Percentiles rank a stretch among this genome's conserved stretches.
These are phyloP conservation scores for Hypsizygus ulmarius DNA, from an alignment of 1,284 basidiomycete species.

Conservation along the genomic window DNA sequence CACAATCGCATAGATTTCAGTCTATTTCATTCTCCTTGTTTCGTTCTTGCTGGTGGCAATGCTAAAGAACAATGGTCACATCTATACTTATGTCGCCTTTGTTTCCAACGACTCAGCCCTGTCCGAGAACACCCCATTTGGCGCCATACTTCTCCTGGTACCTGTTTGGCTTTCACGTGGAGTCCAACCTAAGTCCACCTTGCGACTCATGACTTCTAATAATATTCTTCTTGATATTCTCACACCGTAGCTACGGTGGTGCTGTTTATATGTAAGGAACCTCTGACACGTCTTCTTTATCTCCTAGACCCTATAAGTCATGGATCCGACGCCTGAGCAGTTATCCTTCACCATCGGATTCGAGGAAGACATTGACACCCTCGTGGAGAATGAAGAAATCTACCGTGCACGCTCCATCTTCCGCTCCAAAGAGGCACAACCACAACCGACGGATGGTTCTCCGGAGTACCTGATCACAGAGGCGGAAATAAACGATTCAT, in stretches of 20 bases:
- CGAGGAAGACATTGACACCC: conserved; percentile 15
- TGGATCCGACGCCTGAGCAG: conserved; percentile 6
- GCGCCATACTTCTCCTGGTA: too few relatives aligned
- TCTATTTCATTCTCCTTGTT: too few relatives aligned
- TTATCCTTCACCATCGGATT: conserved; percentile 17
- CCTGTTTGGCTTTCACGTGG: too few relatives aligned
- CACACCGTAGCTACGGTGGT: not conserved
- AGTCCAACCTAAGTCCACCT: too few relatives aligned
- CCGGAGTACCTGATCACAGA: conserved; percentile 20
- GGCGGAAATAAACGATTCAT: conserved; percentile 21
- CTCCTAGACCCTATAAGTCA: not conserved
- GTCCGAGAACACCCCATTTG: too few relatives aligned
- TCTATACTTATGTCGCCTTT: not conserved
- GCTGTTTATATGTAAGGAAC: not conserved
- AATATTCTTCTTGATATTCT: not conserved
- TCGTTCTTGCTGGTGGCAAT: not conserved
- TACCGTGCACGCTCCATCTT: conserved; percentile 14
- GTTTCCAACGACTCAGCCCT: too few relatives aligned
- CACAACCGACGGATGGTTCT: not conserved
- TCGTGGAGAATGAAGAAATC: conserved; percentile 8
- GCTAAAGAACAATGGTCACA: not conserved
- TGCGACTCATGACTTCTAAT: not conserved
- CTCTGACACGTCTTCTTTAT: not conserved
- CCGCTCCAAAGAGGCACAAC: conserved; percentile 6
- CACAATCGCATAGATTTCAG: too few relatives aligned